Evolutionary conservation across 2,329 filamentous ascomycete genomes (phyloP), one percentile per base, ranked within the genome.

Genomic region (Talaromyces amestolkiae): DNA sequence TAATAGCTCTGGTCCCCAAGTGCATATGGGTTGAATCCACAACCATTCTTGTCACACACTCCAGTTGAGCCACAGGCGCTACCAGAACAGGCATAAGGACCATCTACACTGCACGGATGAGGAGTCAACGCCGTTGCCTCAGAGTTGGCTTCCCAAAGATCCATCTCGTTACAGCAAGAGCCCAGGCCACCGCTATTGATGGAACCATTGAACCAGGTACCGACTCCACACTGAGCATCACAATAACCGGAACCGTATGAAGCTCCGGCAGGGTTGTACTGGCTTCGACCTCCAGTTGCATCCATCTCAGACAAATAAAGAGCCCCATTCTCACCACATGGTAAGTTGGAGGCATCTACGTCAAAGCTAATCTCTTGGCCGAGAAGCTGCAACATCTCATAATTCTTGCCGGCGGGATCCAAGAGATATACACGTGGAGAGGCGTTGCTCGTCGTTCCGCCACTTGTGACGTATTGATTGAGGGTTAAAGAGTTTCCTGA

Each of bases 311-410:
- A 80, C 45, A 90, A 82, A 79, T 91, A 91, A 53, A 91, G 79
- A 53, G 89, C 89, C 61, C 89, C 89, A 77, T 92, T 91, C 65
- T 91, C 78, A 67, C 89, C 89, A 72, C 89, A 92, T 66, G 85
- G 84, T 19, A 90, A 80, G 71, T 84, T 84, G 49, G 88, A 90
- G 54, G 90, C 85, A 74, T 91, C 89, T 33, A 91, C 88, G 64
- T 91, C 88, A 68, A 91, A 90, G 64, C 87, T 88, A 78, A 91
- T 87, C 76, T 91, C 89, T 72, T 88, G 84, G 76, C 86, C 86
- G 60, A 87, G 81, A 65, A 91, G 81, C 66, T 86, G 83, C 78
- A 91, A 87, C 73, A 84, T 83, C 79, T 90, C 80, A 76, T 91
- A 91, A 66, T 58, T 31, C 66, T 83, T 85, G 70, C 80, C 81